phyloP scores from a whole-genome alignment of 306 rosid genomes.

The Vachellia pachyceras region DNA sequence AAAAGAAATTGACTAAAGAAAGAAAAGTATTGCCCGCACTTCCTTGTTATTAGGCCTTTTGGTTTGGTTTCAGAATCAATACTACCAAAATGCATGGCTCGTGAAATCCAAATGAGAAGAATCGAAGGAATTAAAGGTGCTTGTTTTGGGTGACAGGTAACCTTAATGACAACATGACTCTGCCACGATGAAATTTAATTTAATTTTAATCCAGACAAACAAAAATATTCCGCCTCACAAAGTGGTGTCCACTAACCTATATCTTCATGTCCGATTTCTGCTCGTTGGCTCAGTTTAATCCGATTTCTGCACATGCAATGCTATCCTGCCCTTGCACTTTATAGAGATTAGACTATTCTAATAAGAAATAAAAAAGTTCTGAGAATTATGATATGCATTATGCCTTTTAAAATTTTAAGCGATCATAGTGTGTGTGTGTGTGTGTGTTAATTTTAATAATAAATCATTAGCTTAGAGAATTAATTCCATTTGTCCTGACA shows the following conservation, averaged over 20 bases:
- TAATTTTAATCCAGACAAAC: conserved; percentile 18
- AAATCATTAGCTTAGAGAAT: no score
- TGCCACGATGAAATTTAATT: conserved; percentile 28
- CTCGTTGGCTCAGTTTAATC: conserved; percentile 37
- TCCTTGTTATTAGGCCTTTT: conserved; percentile 48
- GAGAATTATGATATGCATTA: no score
- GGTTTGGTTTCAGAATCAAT: conserved; percentile 32
- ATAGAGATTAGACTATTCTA: background rate
- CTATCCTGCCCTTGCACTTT: background rate
- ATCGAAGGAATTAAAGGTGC: conserved; percentile 29
- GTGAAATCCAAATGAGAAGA: conserved; percentile 55
- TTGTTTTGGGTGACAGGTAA: conserved; percentile 45
- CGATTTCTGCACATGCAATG: conserved; percentile 45
- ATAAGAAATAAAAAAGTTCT: no score
- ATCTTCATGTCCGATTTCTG: conserved; percentile 33
- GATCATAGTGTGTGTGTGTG: no score
- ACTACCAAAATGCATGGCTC: conserved; percentile 8
- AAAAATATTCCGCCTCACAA: conserved; percentile 9
- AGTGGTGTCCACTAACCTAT: conserved; percentile 41
- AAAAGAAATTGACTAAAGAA: no score
- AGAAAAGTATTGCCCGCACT: no score
- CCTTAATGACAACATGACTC: conserved; percentile 54
- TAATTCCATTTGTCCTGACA: no score
- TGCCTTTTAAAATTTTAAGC: no score
- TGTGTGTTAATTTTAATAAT: no score